phyloP scores from a whole-genome alignment of 352 stramenopile species.

The Pilasporangium apinafurcum region DNA sequence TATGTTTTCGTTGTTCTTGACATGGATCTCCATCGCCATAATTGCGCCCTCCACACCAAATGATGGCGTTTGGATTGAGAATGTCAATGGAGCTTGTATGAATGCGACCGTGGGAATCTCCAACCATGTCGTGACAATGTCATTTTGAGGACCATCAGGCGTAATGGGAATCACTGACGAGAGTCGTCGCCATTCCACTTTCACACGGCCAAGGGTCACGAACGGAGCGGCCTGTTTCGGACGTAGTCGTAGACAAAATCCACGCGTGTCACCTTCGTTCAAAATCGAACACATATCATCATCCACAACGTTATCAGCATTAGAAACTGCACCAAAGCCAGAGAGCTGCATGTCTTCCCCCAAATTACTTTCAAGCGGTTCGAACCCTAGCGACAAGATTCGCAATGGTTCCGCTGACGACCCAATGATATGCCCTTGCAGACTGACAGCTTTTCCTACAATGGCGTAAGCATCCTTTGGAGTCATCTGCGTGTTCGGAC shows the following conservation, averaged over 20 bases:
- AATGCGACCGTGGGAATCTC: conserved; percentile 66
- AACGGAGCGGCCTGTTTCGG: conserved; percentile 34
- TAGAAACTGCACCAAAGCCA: conserved; percentile 25
- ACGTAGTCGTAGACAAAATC: conserved; percentile 53
- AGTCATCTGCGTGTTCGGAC: conserved; percentile 9
- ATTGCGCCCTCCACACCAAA: conserved; percentile 70
- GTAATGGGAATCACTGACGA: conserved; percentile 39
- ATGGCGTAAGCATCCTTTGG: conserved; percentile 51
- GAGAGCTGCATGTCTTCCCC: conserved; percentile 23
- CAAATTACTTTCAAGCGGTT: conserved; percentile 25
- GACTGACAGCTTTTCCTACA: conserved; percentile 57
- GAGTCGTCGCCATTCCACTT: conserved; percentile 54
- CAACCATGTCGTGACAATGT: conserved; percentile 61
- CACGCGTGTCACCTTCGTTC: conserved; percentile 48
- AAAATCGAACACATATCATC: conserved; percentile 22
- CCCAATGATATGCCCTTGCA: conserved; percentile 49
- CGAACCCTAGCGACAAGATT: conserved; percentile 50
- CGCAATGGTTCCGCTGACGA: conserved; percentile 40
- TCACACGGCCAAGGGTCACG: conserved; percentile 45
- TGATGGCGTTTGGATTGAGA: conserved; percentile 53
- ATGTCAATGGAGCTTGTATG: conserved; percentile 52
- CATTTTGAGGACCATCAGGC: conserved; percentile 17
- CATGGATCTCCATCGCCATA: conserved; percentile 40
- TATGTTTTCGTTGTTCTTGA: conserved; percentile 69
- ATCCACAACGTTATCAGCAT: not conserved